These are phyloP conservation scores for Exophiala spinifera DNA, from an alignment of 2,329 filamentous ascomycete species.

Conservation along the genomic window DNA sequence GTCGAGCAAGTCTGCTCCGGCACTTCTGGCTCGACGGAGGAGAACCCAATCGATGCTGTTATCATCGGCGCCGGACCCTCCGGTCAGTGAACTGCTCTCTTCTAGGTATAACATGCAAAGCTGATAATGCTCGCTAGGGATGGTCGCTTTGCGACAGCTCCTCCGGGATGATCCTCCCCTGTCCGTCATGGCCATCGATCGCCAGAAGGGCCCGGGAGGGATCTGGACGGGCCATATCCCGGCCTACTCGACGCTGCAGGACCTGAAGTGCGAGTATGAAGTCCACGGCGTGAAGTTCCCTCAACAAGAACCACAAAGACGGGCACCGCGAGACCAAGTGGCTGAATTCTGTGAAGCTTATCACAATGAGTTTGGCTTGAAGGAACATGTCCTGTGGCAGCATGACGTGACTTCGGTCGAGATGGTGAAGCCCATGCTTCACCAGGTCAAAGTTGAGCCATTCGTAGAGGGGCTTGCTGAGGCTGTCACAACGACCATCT, in stretches of 20 bases:
- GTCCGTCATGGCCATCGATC: conserved; percentile 4
- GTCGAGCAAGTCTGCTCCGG: no score
- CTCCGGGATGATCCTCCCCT: no score
- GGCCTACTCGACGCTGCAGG: conserved; percentile 8
- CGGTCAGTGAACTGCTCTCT: no score
- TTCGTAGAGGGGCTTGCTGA: not conserved
- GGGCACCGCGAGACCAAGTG: conserved; percentile 4
- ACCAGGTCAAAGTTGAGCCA: conserved; percentile 6
- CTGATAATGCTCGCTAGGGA: no score
- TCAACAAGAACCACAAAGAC: not conserved
- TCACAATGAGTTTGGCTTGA: conserved; percentile 2
- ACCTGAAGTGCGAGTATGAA: conserved; percentile 8
- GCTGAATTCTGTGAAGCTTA: conserved; percentile 8
- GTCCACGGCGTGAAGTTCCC: conserved; percentile 6
- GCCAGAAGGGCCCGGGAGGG: conserved; percentile 3
- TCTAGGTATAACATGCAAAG: no score
- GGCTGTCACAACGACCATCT: conserved; percentile 3
- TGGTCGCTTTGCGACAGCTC: no score
- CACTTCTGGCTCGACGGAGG: no score
- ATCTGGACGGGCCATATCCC: conserved; percentile 12
- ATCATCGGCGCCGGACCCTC: no score
- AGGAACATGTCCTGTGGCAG: conserved; percentile 10
- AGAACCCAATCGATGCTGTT: no score
- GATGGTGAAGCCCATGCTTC: conserved; percentile 12
- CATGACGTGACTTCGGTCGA: conserved; percentile 11